Percentiles rank a stretch among this genome's conserved stretches.
These are phyloP conservation scores for Carpinus fangiana DNA, from an alignment of 306 rosid species.

Conservation along the genomic window DNA sequence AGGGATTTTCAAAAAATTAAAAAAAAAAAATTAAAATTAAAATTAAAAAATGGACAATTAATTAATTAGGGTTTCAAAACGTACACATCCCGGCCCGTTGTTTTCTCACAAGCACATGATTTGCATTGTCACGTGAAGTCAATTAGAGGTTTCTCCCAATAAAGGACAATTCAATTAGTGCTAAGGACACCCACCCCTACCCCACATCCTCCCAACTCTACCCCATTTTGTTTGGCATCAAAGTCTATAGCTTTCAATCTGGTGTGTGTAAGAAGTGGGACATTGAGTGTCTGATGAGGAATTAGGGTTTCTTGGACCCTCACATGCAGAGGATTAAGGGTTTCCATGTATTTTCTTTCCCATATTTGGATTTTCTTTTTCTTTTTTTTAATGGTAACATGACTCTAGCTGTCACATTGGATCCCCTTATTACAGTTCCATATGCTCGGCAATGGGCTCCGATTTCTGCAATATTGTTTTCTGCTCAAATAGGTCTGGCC, in stretches of 20 bases:
- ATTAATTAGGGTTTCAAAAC: not conserved
- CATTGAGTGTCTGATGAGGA: conserved; percentile 26
- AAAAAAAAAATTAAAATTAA: too few relatives aligned
- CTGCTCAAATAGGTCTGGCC: conserved; percentile 17
- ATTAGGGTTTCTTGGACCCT: conserved; percentile 40
- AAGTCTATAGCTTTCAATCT: conserved; percentile 39
- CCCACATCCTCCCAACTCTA: conserved; percentile 31
- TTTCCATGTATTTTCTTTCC: not conserved
- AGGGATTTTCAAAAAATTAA: not conserved
- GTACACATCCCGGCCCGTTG: conserved; percentile 6
- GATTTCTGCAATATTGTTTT: conserved; percentile 20
- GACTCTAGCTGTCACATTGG: conserved; percentile 37
- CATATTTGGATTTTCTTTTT: not conserved
- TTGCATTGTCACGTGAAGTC: conserved; percentile 39
- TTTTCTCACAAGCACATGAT: conserved; percentile 30
- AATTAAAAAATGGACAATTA: not conserved
- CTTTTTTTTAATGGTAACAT: not conserved
- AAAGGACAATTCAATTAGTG: conserved; percentile 51
- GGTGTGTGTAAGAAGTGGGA: conserved; percentile 36
- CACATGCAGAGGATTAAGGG: conserved; percentile 18
- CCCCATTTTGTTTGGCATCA: conserved; percentile 36
- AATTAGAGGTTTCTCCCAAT: conserved; percentile 36
- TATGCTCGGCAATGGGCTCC: conserved; percentile 11
- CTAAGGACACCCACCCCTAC: conserved; percentile 35
- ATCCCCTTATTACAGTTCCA: conserved; percentile 26